These are phyloP conservation scores for Gossypium rotundifolium DNA, from an alignment of 345 rosid species.

Conservation along the genomic window DNA sequence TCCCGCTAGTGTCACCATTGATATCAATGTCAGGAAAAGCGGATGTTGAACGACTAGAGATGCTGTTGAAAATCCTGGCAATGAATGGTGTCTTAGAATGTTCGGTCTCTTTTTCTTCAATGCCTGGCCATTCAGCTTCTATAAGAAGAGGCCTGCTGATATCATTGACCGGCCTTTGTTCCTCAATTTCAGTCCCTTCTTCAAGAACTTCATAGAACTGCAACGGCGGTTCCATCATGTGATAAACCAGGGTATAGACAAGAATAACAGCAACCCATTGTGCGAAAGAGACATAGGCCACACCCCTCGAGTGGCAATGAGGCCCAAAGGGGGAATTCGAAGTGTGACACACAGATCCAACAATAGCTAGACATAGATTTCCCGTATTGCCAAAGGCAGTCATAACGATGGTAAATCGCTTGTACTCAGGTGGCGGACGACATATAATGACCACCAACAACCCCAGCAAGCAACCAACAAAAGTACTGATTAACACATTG, in stretches of 20 bases:
- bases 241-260: slow-evolving; percentile 94
- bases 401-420: slow-evolving; percentile 75
- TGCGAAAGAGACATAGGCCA: slow-evolving; percentile 86
- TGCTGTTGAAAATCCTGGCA: slow-evolving; percentile 58
- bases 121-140: slow-evolving; percentile 33
- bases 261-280: slow-evolving; percentile 93
- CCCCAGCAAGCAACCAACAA: slow-evolving; percentile 63
- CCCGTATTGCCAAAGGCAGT: slow-evolving; percentile 95
- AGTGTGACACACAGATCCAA: slow-evolving; percentile 76
- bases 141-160: slow-evolving; percentile 8
- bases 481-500: slow-evolving; percentile 66
- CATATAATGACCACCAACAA: slow-evolving; percentile 64
- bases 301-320: slow-evolving; percentile 63
- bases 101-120: slow-evolving; percentile 86
- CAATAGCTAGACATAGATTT: slow-evolving; percentile 74
- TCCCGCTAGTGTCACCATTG: slow-evolving; percentile 25
- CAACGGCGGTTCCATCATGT: slow-evolving; percentile 97
- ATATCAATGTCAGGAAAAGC: slow-evolving; percentile 54
- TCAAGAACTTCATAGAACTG: slow-evolving; percentile 12
- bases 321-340: slow-evolving; percentile 60
- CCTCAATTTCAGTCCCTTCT: slow-evolving; percentile 6
- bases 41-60: slow-evolving; percentile 40
- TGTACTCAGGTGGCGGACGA: slow-evolving; percentile 71
- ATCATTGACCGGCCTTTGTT: slow-evolving; percentile 35
- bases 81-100: slow-evolving; percentile 78